These are phyloP conservation scores for Cichorium intybus DNA, from an alignment of 140 eudicot species.

Conservation along the genomic window DNA sequence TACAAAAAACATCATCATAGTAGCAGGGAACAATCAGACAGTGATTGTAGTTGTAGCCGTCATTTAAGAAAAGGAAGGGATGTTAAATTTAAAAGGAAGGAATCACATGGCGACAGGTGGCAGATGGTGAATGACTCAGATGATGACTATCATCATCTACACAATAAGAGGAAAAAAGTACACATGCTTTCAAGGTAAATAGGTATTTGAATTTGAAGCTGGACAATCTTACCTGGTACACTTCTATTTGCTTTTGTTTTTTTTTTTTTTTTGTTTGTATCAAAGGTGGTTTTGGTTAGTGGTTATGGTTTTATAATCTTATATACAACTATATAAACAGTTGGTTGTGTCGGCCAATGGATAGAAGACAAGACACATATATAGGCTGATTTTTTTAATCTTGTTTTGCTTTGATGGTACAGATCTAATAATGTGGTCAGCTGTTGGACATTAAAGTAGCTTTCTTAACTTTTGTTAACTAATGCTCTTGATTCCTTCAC, in stretches of 20 bases:
- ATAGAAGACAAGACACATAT: slow-evolving; percentile 21
- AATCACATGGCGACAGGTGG: slow-evolving; percentile 36
- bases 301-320: slow-evolving; percentile 18
- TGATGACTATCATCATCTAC: slow-evolving; percentile 33
- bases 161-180: slow-evolving; percentile 50
- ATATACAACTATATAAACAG: slow-evolving; percentile 16
- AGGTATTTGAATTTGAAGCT: slow-evolving; percentile 37
- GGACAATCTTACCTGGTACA: slow-evolving; percentile 33
- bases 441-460: slow-evolving; percentile 49
- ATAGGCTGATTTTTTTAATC: slow-evolving; percentile 44
- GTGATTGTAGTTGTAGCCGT: slow-evolving; percentile 45
- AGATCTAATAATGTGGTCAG: slow-evolving; percentile 53
- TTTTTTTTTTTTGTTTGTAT: slow-evolving; percentile 42
- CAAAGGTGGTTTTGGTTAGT: slow-evolving; percentile 39
- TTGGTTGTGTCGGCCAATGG: slow-evolving; percentile 27
- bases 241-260: slow-evolving; percentile 26
- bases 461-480: slow-evolving; percentile 52
- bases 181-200: slow-evolving; percentile 52
- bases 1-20: slow-evolving; percentile 38
- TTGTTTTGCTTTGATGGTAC: slow-evolving; percentile 59
- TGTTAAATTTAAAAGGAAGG: slow-evolving; percentile 39
- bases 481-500: slow-evolving; percentile 49
- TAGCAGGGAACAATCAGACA: slow-evolving; percentile 42
- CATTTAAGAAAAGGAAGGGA: slow-evolving; percentile 27
- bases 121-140: slow-evolving; percentile 32